Evolutionary conservation across 192 early-diverging fungal genomes (phyloP), one percentile per base, ranked within the genome.

Genomic region (Cladochytrium replicatum): DNA sequence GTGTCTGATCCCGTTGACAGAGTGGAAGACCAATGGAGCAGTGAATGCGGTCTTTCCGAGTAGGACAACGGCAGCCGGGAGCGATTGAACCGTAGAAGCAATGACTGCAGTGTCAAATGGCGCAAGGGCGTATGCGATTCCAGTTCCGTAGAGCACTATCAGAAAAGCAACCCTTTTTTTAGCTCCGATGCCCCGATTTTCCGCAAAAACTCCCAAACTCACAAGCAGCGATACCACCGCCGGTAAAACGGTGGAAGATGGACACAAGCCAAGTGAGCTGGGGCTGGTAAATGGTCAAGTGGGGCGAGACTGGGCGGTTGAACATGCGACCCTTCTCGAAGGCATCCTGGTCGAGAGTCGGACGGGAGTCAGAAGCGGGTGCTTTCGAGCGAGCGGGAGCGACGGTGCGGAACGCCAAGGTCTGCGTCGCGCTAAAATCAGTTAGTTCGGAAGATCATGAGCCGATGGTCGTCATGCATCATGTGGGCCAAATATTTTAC

Each of bases 201-300:
- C 6, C 6, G 43, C 2, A 6, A 43, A 43, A 17, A 41, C 25
- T 50, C 4, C 11, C 26, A 41, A 22, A 68, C 74, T 41, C 71
- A 88, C 83, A 67, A 29, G 63, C 80, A 54, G 69, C 84, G 6
- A 92, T 34, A 29, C 66, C 71, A 50, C 68, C 77, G 32, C 88
- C 90, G 17, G 88, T 88, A 51, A 83, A 47, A 67, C 93, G 82
- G 51, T 87, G 78, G 38, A 69, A 50, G 29, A 45, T 56, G 13
- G 88, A 91, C 54, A 90, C 55, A 53, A 72, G 63, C 88, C 82
- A 86, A 19, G 89, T 86, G 60, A 93, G 58, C 60, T 93, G 88
- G 29, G 85, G 85, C 73, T 90, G 71, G 75, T 93, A 97, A 69
- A 97, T 97, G 39, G 68, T 66, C 46, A 93, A 60, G 51, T 91